Evolutionary conservation across 768 basidiomycete genomes (phyloP).

Genomic region (Mycena alexandri): DNA sequence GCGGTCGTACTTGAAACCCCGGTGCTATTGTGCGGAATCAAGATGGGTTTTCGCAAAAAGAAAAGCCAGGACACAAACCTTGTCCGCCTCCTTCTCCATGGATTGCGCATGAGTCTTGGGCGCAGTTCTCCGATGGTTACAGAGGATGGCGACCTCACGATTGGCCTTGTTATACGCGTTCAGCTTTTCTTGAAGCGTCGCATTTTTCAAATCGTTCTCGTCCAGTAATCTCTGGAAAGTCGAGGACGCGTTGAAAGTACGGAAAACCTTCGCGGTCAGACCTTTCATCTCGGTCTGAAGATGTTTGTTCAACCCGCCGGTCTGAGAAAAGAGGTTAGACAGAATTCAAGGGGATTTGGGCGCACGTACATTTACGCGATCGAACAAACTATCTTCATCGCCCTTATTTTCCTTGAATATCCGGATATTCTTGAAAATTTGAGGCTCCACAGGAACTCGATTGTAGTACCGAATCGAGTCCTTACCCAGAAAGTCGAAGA

Average conservation of each 20-base stretch:
- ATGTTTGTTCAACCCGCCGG: conserved; percentile 96
- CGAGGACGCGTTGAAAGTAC: conserved; percentile 98
- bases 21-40: conserved; percentile 50
- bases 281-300: conserved; percentile 96
- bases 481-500: conserved; percentile 99
- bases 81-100: conserved; percentile 95
- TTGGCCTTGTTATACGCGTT: conserved; percentile 98
- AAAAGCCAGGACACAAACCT: conserved; percentile 63
- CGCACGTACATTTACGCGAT: conserved; percentile 87
- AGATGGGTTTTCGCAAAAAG: background rate
- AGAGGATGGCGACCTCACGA: conserved; percentile 95
- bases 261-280: conserved; percentile 98
- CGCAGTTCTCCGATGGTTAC: conserved; percentile 97
- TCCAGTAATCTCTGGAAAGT: conserved; percentile 95
- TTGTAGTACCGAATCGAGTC: conserved; percentile 99
- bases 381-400: conserved; percentile 91
- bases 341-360: conserved; percentile 2
- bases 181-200: conserved; percentile 93
- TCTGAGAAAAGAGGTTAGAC: conserved; percentile 40
- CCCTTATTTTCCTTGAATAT: conserved; percentile 96
- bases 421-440: conserved; percentile 98
- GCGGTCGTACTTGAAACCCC: conserved; percentile 93
- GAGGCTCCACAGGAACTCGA: conserved; percentile 87
- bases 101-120: conserved; percentile 94
- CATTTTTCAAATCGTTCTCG: conserved; percentile 67